A percentile compares a stretch with the other conserved stretches of the same genome.
These are phyloP conservation scores for Populus hybrid DNA, from an alignment of 441 rosid species.

Conservation along the genomic window DNA sequence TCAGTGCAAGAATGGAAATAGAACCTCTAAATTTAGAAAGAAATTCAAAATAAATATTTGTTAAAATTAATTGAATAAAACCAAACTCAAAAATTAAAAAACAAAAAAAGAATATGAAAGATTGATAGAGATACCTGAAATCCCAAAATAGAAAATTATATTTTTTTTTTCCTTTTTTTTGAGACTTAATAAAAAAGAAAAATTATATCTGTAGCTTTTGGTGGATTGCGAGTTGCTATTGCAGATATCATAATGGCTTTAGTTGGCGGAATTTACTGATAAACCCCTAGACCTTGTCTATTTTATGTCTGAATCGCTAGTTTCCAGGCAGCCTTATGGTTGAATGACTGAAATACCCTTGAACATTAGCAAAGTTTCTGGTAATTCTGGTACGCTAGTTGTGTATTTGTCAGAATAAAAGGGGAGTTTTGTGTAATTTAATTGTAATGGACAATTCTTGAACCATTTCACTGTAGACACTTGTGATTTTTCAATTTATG, in stretches of 20 bases:
- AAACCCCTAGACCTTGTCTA: conserved; percentile 20
- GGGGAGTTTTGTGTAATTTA: conserved; percentile 22
- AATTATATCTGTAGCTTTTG: conserved; percentile 19
- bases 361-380: neutral
- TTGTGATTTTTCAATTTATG: neutral
- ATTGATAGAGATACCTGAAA: conserved; percentile 27
- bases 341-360: conserved; percentile 10
- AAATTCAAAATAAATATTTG: neutral
- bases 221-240: conserved; percentile 34
- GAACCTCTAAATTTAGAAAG: neutral
- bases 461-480: neutral
- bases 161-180: neutral
- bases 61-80: neutral
- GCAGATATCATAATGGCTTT: conserved; percentile 33
- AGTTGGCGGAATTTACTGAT: conserved; percentile 17
- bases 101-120: conserved; percentile 3
- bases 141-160: conserved; percentile 2
- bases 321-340: neutral
- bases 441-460: neutral
- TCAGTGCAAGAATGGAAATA: neutral
- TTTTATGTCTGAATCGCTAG: conserved; percentile 8
- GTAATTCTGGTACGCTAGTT: neutral
- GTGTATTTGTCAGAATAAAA: neutral
- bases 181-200: neutral
- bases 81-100: neutral